Conservation (phyloP, 2,329 filamentous ascomycete species). For the Colletotrichum lindemuthianum region DNA sequence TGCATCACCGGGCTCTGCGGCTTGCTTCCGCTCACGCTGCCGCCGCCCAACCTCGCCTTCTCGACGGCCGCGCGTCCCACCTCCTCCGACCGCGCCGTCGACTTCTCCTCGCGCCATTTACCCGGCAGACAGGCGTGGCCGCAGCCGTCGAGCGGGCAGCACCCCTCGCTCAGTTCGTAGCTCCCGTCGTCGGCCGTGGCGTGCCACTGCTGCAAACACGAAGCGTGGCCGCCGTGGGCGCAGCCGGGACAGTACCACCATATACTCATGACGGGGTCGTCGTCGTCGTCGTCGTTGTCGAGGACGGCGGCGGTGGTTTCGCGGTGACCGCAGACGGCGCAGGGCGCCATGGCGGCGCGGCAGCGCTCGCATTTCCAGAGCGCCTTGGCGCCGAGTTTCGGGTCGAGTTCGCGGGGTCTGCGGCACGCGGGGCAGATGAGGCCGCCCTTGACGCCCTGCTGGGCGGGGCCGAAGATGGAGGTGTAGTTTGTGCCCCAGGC, state of each 20-base stretch:
- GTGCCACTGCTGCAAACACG: slow-evolving; percentile 70
- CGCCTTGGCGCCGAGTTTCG: slow-evolving; percentile 52
- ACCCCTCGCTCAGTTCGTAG: slow-evolving; percentile 58
- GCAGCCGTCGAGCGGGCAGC: slow-evolving; percentile 73
- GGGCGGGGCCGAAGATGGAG: slow-evolving; percentile 62
- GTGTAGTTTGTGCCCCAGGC: slow-evolving; percentile 66
- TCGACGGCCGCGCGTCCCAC: slow-evolving; percentile 59
- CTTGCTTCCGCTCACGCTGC: slow-evolving; percentile 40
- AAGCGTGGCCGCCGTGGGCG: slow-evolving; percentile 69
- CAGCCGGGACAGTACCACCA: slow-evolving; percentile 75
- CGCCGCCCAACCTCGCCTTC: slow-evolving; percentile 44
- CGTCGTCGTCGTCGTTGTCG: slow-evolving; percentile 16
- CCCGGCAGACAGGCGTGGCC: slow-evolving; percentile 71
- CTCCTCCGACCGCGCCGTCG: slow-evolving; percentile 60
- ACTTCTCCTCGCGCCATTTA: slow-evolving; percentile 60
- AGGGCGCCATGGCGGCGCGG: slow-evolving; percentile 61
- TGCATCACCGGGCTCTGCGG: slow-evolving; percentile 38
- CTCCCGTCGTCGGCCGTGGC: slow-evolving; percentile 44
- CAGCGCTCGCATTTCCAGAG: slow-evolving; percentile 71
- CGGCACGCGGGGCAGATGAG: slow-evolving; percentile 66
- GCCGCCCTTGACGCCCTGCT: slow-evolving; percentile 63
- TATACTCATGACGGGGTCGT: slow-evolving; percentile 49
- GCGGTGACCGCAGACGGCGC: slow-evolving; percentile 67
- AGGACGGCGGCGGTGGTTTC: slow-evolving; percentile 54
- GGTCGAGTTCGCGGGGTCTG: slow-evolving; percentile 65